These are phyloP conservation scores for Lignosus rhinocerotis DNA, from an alignment of 1,284 basidiomycete genomes.

Conservation along the genomic window DNA sequence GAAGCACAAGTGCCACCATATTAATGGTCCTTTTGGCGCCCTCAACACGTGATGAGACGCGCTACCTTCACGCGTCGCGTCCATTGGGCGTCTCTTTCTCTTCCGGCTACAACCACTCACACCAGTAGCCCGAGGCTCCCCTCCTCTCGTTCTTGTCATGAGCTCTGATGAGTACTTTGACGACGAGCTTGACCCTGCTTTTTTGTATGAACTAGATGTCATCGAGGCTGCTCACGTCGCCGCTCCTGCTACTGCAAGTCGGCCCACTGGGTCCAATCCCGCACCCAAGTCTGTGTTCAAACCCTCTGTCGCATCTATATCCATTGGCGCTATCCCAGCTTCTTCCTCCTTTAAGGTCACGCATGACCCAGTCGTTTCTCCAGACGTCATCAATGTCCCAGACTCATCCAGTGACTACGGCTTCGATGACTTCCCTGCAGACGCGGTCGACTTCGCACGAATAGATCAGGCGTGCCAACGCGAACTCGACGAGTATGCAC, in stretches of 20 bases:
- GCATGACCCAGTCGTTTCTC: conserved; percentile 13
- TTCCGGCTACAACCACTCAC: conserved; percentile 12
- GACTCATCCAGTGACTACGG: conserved; percentile 42
- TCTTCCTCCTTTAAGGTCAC: conserved; percentile 1
- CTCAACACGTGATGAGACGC: conserved; percentile 16
- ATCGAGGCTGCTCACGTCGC: conserved; percentile 59
- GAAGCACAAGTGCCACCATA: not conserved
- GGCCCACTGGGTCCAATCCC: conserved; percentile 24
- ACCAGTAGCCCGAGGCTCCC: not conserved
- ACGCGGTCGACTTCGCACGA: conserved; percentile 48
- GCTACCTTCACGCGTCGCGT: conserved; percentile 18
- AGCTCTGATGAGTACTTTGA: conserved; percentile 71
- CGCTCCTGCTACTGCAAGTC: conserved; percentile 2
- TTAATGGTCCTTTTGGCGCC: not conserved
- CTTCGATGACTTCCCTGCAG: conserved; percentile 57
- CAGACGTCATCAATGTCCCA: conserved; percentile 35
- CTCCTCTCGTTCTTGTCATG: conserved; percentile 39
- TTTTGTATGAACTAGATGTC: conserved; percentile 57
- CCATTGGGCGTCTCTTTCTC: not conserved
- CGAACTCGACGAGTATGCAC: conserved; percentile 34
- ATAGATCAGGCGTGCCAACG: conserved; percentile 55
- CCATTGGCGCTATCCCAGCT: not conserved
- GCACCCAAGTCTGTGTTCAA: conserved; percentile 5
- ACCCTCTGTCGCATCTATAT: not conserved
- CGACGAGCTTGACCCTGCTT: conserved; percentile 53